Conservation (phyloP, 2,329 filamentous ascomycete species). For the Myriosclerotinia duriaeana region DNA sequence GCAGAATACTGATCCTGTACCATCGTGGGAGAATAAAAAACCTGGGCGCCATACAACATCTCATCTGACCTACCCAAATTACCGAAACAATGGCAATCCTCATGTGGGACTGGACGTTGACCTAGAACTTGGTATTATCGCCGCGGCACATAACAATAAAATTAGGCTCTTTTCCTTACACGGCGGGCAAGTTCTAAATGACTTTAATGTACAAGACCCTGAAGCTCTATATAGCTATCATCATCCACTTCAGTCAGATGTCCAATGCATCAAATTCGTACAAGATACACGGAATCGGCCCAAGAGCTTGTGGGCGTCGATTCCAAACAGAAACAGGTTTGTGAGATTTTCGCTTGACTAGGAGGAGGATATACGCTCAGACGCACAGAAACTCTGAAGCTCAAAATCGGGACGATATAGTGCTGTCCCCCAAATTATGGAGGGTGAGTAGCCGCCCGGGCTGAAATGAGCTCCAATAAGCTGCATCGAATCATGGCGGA, state of each 20-base stretch:
- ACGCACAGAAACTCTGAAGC: not conserved
- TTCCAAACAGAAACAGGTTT: not conserved
- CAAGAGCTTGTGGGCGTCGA: constrained; percentile 31
- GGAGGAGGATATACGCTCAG: not conserved
- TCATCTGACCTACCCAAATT: constrained; percentile 50
- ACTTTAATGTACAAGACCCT: not conserved
- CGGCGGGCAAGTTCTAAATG: constrained; percentile 27
- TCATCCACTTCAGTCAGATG: not conserved
- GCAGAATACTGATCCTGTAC: constrained; percentile 12
- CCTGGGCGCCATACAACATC: constrained; percentile 38
- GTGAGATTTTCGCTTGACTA: constrained; percentile 4
- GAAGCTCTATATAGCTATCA: no score
- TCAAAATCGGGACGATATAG: not conserved
- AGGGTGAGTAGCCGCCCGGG: not conserved
- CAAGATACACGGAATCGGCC: constrained; percentile 27
- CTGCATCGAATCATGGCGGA: no score
- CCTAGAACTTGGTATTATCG: constrained; percentile 49
- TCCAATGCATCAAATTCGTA: constrained; percentile 32
- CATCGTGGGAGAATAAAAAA: constrained; percentile 3
- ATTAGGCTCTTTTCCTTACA: constrained; percentile 37
- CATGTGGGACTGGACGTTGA: constrained; percentile 55
- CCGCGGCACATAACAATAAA: constrained; percentile 43
- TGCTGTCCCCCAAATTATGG: not conserved
- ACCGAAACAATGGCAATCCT: constrained; percentile 51
- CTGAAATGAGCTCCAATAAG: no score